These are phyloP conservation scores for Macadamia integrifolia DNA, from an alignment of 164 flowering plant genomes.

Conservation along the genomic window DNA sequence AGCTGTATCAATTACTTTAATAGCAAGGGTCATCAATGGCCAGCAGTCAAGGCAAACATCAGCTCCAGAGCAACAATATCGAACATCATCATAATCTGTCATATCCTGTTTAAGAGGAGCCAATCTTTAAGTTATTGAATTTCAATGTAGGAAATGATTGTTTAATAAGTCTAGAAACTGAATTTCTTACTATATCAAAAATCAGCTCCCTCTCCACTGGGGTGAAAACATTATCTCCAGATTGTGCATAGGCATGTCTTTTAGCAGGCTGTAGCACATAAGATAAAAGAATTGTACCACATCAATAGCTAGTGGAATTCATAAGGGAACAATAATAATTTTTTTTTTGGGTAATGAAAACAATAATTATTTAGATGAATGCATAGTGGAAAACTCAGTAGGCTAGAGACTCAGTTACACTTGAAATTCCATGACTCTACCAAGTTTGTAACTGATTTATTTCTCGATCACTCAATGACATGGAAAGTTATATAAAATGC, in stretches of 20 bases:
- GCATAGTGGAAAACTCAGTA: background rate
- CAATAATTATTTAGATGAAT: constrained; percentile 1
- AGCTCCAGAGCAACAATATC: constrained; percentile 97
- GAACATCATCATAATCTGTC: constrained; percentile 93
- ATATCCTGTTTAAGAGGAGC: constrained; percentile 58
- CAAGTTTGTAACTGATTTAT: background rate
- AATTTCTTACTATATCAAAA: constrained; percentile 84
- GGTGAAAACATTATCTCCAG: constrained; percentile 65
- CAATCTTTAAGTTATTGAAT: background rate
- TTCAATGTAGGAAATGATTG: background rate
- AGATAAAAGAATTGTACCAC: background rate
- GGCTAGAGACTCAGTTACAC: background rate
- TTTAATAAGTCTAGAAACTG: background rate
- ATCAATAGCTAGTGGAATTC: no score
- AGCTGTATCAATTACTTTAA: constrained; percentile 87
- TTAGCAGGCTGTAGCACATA: constrained; percentile 67
- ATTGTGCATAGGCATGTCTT: constrained; percentile 81
- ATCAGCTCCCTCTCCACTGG: constrained; percentile 93
- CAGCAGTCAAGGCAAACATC: constrained; percentile 90
- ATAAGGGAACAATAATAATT: background rate
- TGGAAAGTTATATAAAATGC: background rate
- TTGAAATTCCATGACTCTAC: background rate
- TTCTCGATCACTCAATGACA: background rate
- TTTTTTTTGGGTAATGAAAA: background rate
- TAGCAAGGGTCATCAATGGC: constrained; percentile 95